Evolutionary conservation across 164 flowering plant genomes (phyloP).

Genomic region (Berberis thunbergii): DNA sequence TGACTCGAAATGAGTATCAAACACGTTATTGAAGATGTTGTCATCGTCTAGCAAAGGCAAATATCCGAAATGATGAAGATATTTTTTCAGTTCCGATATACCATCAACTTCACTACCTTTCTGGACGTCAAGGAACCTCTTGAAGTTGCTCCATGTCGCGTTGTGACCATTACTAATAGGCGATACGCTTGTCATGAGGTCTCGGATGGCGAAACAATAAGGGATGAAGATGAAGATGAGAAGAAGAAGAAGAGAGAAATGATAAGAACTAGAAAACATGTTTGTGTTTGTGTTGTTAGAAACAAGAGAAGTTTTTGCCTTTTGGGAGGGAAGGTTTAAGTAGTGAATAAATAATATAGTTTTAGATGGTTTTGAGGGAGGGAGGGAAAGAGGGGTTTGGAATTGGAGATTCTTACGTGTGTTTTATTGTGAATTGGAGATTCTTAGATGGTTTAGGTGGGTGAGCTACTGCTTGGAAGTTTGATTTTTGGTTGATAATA

Average conservation of each 20-base stretch:
- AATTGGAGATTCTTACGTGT: slow-evolving; percentile 8
- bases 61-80: slow-evolving; percentile 49
- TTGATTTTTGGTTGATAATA: too few relatives aligned
- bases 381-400: not conserved
- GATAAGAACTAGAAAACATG: slow-evolving; percentile 18
- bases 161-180: slow-evolving; percentile 15
- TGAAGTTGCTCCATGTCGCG: slow-evolving; percentile 25
- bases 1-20: slow-evolving; percentile 32
- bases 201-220: slow-evolving; percentile 9
- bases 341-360: not conserved
- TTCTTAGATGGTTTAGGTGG: slow-evolving; percentile 5
- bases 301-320: not conserved
- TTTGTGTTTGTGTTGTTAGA: not conserved
- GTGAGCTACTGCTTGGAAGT: not conserved
- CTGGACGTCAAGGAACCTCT: slow-evolving; percentile 20
- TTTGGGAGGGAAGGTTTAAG: slow-evolving; percentile 2
- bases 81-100: slow-evolving; percentile 41
- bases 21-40: slow-evolving; percentile 19
- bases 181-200: slow-evolving; percentile 3
- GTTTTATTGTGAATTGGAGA: slow-evolving; percentile 1
- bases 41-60: slow-evolving; percentile 18
- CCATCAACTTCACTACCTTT: slow-evolving; percentile 34
- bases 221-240: slow-evolving; percentile 11
- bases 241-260: slow-evolving; percentile 1
- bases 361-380: not conserved